A percentile compares a stretch with the other conserved stretches of the same genome.
These are phyloP conservation scores for Coffea canephora DNA, from an alignment of 257 asterid species.

Conservation along the genomic window DNA sequence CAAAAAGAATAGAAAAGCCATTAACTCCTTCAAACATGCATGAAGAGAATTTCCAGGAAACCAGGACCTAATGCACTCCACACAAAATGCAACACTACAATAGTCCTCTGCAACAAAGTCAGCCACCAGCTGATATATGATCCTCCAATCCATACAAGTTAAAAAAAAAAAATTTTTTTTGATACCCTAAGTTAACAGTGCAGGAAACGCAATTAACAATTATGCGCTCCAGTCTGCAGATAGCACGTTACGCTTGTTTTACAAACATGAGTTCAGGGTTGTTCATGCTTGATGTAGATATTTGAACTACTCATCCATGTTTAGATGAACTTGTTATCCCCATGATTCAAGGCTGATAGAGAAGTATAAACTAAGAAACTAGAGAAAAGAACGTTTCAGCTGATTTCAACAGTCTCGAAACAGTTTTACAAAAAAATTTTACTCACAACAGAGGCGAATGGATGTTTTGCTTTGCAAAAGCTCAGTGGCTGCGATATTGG, in stretches of 20 bases:
- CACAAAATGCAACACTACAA: not conserved
- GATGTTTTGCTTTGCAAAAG: not conserved
- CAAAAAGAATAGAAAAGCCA: constrained; percentile 16
- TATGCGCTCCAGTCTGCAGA: not conserved
- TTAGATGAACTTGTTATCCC: not conserved
- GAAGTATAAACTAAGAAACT: not conserved
- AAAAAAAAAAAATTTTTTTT: not conserved
- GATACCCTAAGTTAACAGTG: not conserved
- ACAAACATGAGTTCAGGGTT: not conserved
- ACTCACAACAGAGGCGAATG: not conserved
- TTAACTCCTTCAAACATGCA: not conserved
- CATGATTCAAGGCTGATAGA: not conserved
- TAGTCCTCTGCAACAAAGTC: not conserved
- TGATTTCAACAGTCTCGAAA: not conserved
- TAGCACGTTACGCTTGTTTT: not conserved
- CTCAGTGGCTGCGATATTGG: not conserved
- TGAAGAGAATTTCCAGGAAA: not conserved
- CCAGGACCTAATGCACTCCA: not conserved
- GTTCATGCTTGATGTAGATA: not conserved
- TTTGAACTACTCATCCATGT: not conserved
- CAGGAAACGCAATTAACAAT: not conserved
- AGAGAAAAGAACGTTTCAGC: not conserved
- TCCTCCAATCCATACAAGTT: not conserved
- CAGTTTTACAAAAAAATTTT: not conserved
- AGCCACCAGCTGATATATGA: not conserved